These are phyloP conservation scores for Paramecium primaurelia DNA, from an alignment of 73 alveolate genomes.

Conservation along the genomic window DNA sequence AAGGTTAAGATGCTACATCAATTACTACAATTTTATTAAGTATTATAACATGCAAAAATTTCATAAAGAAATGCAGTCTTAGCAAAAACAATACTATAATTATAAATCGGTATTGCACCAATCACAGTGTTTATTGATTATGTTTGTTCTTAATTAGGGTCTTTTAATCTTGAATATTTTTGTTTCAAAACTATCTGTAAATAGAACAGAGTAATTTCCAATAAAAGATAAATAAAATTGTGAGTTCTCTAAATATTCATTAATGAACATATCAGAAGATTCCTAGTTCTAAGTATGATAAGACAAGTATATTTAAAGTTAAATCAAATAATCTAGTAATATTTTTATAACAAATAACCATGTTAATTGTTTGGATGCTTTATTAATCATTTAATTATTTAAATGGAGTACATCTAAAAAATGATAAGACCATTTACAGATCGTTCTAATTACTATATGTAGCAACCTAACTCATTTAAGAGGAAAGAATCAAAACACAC, in stretches of 20 bases:
- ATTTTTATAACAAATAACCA: background rate
- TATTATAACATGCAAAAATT: background rate
- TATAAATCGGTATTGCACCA: no score
- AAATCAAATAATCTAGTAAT: background rate
- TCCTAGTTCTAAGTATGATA: background rate
- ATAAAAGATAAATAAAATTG: background rate
- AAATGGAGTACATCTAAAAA: background rate
- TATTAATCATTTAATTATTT: background rate
- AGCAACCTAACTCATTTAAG: background rate
- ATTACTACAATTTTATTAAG: background rate
- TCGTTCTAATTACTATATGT: background rate
- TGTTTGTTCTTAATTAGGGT: background rate
- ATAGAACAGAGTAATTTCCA: background rate
- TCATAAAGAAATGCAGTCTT: background rate
- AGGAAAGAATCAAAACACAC: background rate
- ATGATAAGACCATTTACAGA: background rate
- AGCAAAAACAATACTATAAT: no score
- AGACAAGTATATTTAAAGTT: no score
- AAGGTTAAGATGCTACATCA: slow-evolving; percentile 33
- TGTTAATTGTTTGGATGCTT: background rate
- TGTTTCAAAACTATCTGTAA: background rate
- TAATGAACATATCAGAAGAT: background rate
- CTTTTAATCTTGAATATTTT: background rate
- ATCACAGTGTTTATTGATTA: no score
- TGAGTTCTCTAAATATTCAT: background rate